phyloP scores from a whole-genome alignment of 805 yeast species.

The Priceomyces carsonii region DNA sequence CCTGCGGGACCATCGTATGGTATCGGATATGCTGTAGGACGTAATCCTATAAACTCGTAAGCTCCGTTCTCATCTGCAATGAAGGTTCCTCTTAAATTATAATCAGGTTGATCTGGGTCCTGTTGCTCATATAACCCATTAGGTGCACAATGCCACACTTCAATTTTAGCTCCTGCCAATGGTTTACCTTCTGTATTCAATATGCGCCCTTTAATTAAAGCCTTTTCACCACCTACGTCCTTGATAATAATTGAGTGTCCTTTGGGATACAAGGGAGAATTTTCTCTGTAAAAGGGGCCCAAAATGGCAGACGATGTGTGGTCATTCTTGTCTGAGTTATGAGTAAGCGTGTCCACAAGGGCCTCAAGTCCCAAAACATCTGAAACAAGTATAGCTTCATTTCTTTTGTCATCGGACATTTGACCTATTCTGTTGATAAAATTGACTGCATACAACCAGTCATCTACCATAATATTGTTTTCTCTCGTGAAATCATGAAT shows the following conservation, averaged over 20 bases:
- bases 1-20: slow-evolving; percentile 43
- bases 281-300: slow-evolving; percentile 36
- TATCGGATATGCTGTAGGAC: slow-evolving; percentile 37
- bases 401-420: slow-evolving; percentile 27
- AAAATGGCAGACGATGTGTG: slow-evolving; percentile 31
- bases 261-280: slow-evolving; percentile 24
- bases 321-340: slow-evolving; percentile 13
- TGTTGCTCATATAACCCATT: slow-evolving; percentile 38
- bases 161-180: slow-evolving; percentile 27
- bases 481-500: slow-evolving; percentile 37
- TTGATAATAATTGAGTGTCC: slow-evolving; percentile 32
- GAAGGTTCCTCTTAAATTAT: slow-evolving; percentile 31
- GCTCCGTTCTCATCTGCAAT: slow-evolving; percentile 18
- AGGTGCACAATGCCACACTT: slow-evolving; percentile 39
- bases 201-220: slow-evolving; percentile 24
- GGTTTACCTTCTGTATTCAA: slow-evolving; percentile 28
- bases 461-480: slow-evolving; percentile 32
- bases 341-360: slow-evolving; percentile 32
- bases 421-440: slow-evolving; percentile 33
- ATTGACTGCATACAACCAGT: slow-evolving; percentile 32
- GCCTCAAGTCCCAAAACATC: slow-evolving; percentile 35
- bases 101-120: slow-evolving; percentile 36
- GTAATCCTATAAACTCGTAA: slow-evolving; percentile 25
- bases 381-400: slow-evolving; percentile 34
- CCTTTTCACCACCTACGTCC: slow-evolving; percentile 33